These are phyloP conservation scores for Carpinus fangiana DNA, from an alignment of 306 rosid species.

Conservation along the genomic window DNA sequence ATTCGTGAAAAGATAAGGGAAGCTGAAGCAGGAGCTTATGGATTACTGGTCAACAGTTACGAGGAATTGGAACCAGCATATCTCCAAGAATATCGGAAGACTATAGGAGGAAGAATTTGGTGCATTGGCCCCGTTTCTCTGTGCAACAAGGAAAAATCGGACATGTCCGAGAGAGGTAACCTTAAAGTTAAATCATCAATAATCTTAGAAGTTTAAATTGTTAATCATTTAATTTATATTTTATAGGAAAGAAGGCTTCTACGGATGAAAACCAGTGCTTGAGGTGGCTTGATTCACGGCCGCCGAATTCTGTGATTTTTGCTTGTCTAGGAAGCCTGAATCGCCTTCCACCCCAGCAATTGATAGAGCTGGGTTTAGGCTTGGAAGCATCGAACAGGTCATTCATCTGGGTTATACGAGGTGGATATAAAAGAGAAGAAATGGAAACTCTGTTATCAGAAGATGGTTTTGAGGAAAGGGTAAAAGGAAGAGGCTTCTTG, in stretches of 20 bases:
- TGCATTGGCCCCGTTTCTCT: slow-evolving; percentile 63
- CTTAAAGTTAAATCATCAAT: no score
- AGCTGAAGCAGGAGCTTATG: slow-evolving; percentile 41
- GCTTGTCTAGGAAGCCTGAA: slow-evolving; percentile 36
- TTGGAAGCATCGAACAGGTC: slow-evolving; percentile 59
- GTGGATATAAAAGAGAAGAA: slow-evolving; percentile 25
- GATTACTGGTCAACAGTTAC: slow-evolving; percentile 44
- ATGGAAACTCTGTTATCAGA: slow-evolving; percentile 48
- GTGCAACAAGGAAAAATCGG: slow-evolving; percentile 35
- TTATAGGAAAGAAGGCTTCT: slow-evolving; percentile 18
- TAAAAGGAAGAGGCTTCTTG: slow-evolving; percentile 44
- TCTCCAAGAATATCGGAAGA: slow-evolving; percentile 31
- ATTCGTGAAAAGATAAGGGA: neutral
- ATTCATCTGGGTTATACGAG: slow-evolving; percentile 72
- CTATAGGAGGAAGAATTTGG: slow-evolving; percentile 40
- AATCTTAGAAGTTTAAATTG: no score
- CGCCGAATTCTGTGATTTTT: slow-evolving; percentile 23
- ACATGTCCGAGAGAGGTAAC: slow-evolving; percentile 57
- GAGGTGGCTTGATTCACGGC: slow-evolving; percentile 31
- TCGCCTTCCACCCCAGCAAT: slow-evolving; percentile 10
- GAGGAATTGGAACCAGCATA: slow-evolving; percentile 52
- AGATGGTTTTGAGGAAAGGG: slow-evolving; percentile 48
- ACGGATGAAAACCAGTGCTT: slow-evolving; percentile 15
- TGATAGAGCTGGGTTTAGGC: slow-evolving; percentile 49
- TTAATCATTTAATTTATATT: no score